Conservation (phyloP, 352 stramenopile genomes). For the Pythium inflatum region DNA sequence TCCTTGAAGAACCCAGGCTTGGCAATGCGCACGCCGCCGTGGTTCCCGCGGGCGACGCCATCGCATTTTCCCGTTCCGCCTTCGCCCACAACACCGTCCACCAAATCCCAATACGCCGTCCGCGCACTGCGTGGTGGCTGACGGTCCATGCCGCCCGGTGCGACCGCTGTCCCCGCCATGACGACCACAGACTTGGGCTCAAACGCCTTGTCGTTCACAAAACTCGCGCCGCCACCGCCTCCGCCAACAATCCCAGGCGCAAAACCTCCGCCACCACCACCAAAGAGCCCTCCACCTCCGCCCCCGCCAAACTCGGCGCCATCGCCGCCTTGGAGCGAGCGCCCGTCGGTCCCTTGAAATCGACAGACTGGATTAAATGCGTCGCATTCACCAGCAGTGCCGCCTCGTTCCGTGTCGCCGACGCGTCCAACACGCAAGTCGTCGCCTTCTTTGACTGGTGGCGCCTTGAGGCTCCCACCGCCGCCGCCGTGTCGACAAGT, state of each 20-base stretch:
- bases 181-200: conserved; percentile 51
- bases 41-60: conserved; percentile 46
- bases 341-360: conserved; percentile 57
- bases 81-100: conserved; percentile 59
- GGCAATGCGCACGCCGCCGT: conserved; percentile 68
- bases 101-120: conserved; percentile 60
- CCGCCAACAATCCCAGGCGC: conserved; percentile 72
- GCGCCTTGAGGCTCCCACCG: conserved; percentile 37
- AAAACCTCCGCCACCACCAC: conserved; percentile 69
- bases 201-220: conserved; percentile 49
- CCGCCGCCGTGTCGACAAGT: conserved; percentile 66
- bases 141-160: conserved; percentile 57
- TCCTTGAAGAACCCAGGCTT: conserved; percentile 71
- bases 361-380: conserved; percentile 63
- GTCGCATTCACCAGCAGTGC: conserved; percentile 56
- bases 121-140: conserved; percentile 56
- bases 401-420: conserved; percentile 46
- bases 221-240: conserved; percentile 68
- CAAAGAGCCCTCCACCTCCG: conserved; percentile 65
- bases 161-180: conserved; percentile 36
- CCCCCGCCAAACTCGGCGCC: conserved; percentile 76
- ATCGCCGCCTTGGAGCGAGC: conserved; percentile 61
- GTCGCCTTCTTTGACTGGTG: conserved; percentile 39
- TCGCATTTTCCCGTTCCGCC: conserved; percentile 47
- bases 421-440: conserved; percentile 58